Conservation (phyloP, 2,329 filamentous ascomycete species). For the Sordariomycetes sp. region DNA sequence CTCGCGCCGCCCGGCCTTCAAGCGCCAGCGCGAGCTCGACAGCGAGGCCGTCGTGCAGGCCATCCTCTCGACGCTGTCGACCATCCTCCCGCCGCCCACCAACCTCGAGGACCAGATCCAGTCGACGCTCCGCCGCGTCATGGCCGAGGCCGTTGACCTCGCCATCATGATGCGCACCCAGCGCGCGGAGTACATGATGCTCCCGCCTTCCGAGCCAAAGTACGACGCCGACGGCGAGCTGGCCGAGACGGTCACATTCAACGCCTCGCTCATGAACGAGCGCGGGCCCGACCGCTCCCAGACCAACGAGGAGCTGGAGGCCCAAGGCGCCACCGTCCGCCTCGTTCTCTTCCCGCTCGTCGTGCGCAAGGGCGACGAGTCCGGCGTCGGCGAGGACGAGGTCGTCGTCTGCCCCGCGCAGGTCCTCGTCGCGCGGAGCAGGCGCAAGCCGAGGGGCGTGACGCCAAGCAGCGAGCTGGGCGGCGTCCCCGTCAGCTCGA, state of each 20-base stretch:
- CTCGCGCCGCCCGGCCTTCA: conserved; percentile 67
- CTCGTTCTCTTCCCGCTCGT: conserved; percentile 93
- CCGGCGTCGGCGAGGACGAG: conserved; percentile 79
- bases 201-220: conserved; percentile 85
- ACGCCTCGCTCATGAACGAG: conserved; percentile 89
- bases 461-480: conserved; percentile 40
- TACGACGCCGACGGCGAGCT: conserved; percentile 91
- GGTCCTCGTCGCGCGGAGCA: conserved; percentile 59
- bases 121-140: conserved; percentile 73
- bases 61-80: conserved; percentile 68
- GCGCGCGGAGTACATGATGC: conserved; percentile 95
- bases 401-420: conserved; percentile 92
- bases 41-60: conserved; percentile 89
- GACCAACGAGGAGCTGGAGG: conserved; percentile 69
- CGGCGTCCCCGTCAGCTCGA: conserved; percentile 24
- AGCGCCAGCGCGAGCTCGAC: conserved; percentile 71
- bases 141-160: conserved; percentile 77
- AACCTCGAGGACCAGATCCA: conserved; percentile 71
- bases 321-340: conserved; percentile 64
- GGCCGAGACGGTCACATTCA: conserved; percentile 77
- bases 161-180: conserved; percentile 97
- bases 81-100: conserved; percentile 74
- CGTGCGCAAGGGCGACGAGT: conserved; percentile 88
- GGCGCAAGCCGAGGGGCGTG: conserved; percentile 16
- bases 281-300: conserved; percentile 49